A percentile compares a stretch with the other conserved stretches of the same genome.
phyloP scores from a whole-genome alignment of 2,329 filamentous ascomycete genomes.

The Falciphora oryzae region DNA sequence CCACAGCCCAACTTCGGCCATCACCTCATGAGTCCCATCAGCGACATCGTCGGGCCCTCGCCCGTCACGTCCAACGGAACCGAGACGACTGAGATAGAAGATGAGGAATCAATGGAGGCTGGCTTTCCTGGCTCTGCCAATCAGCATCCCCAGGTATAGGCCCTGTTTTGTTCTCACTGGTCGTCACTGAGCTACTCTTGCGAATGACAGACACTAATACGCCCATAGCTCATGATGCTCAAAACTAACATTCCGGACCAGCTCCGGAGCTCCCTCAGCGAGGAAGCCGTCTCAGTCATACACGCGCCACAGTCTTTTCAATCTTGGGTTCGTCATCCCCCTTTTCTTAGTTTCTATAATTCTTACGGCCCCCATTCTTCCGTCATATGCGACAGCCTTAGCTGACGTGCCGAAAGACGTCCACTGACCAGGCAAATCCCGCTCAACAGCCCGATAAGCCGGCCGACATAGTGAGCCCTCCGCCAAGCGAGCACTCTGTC shows the following conservation, averaged over 20 bases:
- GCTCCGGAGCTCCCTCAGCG: constrained; percentile 54
- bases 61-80: constrained; percentile 83
- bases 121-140: constrained; percentile 3
- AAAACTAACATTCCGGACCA: constrained; percentile 52
- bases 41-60: constrained; percentile 70
- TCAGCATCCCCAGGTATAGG: constrained; percentile 28
- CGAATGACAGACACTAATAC: not conserved
- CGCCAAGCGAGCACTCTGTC: constrained; percentile 27
- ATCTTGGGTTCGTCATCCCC: constrained; percentile 57
- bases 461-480: constrained; percentile 30
- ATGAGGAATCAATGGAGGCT: constrained; percentile 42
- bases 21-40: constrained; percentile 56
- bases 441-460: constrained; percentile 19
- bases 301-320: constrained; percentile 81
- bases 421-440: constrained; percentile 13
- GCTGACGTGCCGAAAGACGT: constrained; percentile 3
- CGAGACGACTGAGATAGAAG: constrained; percentile 77
- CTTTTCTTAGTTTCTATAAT: not conserved
- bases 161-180: not conserved
- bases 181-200: not conserved
- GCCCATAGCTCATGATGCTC: constrained; percentile 43
- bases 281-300: constrained; percentile 84
- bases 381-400: not conserved
- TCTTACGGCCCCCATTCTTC: not conserved
- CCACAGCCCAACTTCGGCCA: constrained; percentile 36